These are phyloP conservation scores for Candida gorgasii DNA, from an alignment of 805 yeast species.

Conservation along the genomic window DNA sequence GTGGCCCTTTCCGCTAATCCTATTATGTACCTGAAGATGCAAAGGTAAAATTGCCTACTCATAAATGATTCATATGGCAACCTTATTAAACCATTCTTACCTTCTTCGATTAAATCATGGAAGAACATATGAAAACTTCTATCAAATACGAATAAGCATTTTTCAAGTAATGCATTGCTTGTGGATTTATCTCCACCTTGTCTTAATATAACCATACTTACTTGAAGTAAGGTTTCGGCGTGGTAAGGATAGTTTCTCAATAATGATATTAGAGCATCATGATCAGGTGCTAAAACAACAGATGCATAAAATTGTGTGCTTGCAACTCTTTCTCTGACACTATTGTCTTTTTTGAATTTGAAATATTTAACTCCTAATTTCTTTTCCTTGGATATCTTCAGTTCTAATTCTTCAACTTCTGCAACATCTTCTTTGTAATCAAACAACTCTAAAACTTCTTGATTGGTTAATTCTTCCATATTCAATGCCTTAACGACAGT, in stretches of 20 bases:
- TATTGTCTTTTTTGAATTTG: slow-evolving; percentile 46
- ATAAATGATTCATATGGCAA: slow-evolving; percentile 74
- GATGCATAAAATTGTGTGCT: slow-evolving; percentile 60
- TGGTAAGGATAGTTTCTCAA: slow-evolving; percentile 70
- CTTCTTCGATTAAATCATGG: slow-evolving; percentile 41
- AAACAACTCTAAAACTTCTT: slow-evolving; percentile 37
- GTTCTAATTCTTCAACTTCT: slow-evolving; percentile 26
- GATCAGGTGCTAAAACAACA: slow-evolving; percentile 74
- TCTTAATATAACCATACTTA: slow-evolving; percentile 68
- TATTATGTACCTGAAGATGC: slow-evolving; percentile 69
- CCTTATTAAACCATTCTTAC: slow-evolving; percentile 59
- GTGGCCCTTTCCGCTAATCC: slow-evolving; percentile 77
- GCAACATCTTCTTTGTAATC: slow-evolving; percentile 36
- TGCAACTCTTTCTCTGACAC: slow-evolving; percentile 36
- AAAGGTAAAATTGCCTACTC: slow-evolving; percentile 75
- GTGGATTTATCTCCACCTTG: slow-evolving; percentile 73
- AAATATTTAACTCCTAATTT: slow-evolving; percentile 55
- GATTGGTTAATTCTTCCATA: slow-evolving; percentile 54
- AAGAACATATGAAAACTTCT: slow-evolving; percentile 65
- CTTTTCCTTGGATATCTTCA: slow-evolving; percentile 32
- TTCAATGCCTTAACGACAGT: slow-evolving; percentile 58
- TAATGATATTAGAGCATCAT: slow-evolving; percentile 63
- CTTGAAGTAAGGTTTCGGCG: slow-evolving; percentile 75
- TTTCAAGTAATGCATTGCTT: slow-evolving; percentile 72
- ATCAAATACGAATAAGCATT: slow-evolving; percentile 78